phyloP scores from a whole-genome alignment of 208 protist species.

The Wallacemonas sp. region DNA sequence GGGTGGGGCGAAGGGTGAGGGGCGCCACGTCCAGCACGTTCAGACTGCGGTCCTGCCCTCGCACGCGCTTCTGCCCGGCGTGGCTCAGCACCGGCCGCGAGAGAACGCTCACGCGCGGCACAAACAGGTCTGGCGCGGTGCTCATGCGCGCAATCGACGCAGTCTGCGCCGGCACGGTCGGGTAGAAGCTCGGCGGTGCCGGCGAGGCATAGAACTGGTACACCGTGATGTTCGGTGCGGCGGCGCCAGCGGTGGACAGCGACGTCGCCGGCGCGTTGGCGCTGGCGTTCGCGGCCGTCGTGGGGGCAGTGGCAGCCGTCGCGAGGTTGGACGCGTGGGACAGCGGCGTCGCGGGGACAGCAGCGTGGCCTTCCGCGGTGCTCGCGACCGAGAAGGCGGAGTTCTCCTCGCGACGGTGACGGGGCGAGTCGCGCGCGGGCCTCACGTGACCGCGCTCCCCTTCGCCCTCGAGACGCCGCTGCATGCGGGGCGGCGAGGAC shows the following conservation, averaged over 20 bases:
- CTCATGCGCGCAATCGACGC: background rate
- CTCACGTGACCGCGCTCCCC: too few relatives aligned
- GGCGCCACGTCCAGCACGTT: slow-evolving; percentile 1
- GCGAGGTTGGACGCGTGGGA: background rate
- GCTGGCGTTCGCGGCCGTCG: background rate
- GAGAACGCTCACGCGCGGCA: slow-evolving; percentile 16
- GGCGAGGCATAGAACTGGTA: slow-evolving; percentile 21
- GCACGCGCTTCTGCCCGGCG: slow-evolving; percentile 7
- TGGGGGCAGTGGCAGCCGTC: background rate
- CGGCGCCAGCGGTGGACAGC: background rate
- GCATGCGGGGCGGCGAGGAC: background rate
- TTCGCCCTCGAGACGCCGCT: slow-evolving; percentile 2
- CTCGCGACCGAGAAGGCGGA: background rate
- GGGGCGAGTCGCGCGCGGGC: background rate
- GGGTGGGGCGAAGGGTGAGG: too few relatives aligned
- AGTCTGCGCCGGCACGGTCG: background rate
- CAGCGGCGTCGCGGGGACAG: background rate
- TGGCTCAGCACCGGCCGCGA: slow-evolving; percentile 13
- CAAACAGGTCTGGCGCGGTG: background rate
- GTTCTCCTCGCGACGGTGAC: slow-evolving; percentile 1
- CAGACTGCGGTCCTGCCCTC: slow-evolving; percentile 8
- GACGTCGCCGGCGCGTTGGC: background rate
- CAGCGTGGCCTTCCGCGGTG: background rate
- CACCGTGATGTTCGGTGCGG: slow-evolving; percentile 19
- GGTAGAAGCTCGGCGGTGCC: background rate